A percentile compares a stretch with the other conserved stretches of the same genome.
These are phyloP conservation scores for Aspergillus leporis DNA, from an alignment of 495 filamentous ascomycete genomes.

Conservation along the genomic window DNA sequence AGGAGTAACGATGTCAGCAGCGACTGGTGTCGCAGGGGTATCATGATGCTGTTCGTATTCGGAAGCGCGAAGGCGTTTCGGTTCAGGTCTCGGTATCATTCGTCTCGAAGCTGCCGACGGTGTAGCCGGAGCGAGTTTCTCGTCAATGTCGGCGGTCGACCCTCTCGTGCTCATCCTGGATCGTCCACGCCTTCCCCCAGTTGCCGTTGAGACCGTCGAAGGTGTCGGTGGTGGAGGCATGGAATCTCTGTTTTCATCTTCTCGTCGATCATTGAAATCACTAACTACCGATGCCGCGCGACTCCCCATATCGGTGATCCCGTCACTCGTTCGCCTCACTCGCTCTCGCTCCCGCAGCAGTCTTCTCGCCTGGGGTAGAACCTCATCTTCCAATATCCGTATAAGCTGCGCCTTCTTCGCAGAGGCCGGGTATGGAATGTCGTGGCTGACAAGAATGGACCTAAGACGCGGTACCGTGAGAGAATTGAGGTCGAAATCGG, in stretches of 20 bases:
- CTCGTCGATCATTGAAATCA: constrained; percentile 41
- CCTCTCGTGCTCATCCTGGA: constrained; percentile 41
- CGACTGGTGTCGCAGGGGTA: constrained; percentile 32
- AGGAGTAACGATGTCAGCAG: constrained; percentile 30
- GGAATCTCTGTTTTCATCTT: constrained; percentile 33
- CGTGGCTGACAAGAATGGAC: constrained; percentile 84
- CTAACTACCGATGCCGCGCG: constrained; percentile 50
- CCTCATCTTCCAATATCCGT: constrained; percentile 75
- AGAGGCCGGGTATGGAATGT: constrained; percentile 77
- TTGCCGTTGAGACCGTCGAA: constrained; percentile 45
- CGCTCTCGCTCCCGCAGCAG: constrained; percentile 71
- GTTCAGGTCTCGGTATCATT: constrained; percentile 38
- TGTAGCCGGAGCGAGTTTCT: constrained; percentile 31
- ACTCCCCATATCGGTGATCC: constrained; percentile 78
- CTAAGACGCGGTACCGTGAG: constrained; percentile 85
- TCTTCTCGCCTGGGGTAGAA: constrained; percentile 74
- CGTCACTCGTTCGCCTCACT: constrained; percentile 76
- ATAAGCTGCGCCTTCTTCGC: constrained; percentile 88
- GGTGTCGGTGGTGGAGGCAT: constrained; percentile 50
- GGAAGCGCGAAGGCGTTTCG: constrained; percentile 55
- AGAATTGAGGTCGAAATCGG: constrained; percentile 78
- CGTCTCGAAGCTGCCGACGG: constrained; percentile 32
- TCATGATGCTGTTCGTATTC: constrained; percentile 53
- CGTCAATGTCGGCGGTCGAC: constrained; percentile 41
- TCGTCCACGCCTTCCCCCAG: constrained; percentile 39